Conservation (phyloP, 169 alveolate genomes). For the Theileria sp. region DNA sequence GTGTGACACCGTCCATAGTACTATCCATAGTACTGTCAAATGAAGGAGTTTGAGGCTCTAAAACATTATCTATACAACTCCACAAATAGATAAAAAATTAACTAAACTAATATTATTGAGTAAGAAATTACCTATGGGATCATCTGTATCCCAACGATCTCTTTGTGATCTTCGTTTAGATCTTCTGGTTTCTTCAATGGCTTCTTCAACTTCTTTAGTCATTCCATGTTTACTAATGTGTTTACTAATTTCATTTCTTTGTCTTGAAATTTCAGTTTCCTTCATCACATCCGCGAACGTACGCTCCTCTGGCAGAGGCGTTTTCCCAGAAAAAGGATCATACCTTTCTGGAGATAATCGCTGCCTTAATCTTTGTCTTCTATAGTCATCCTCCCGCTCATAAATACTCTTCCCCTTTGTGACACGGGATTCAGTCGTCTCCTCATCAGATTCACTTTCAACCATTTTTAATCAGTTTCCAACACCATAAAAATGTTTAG, state of each 20-base stretch:
- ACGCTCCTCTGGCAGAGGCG: constrained; percentile 72
- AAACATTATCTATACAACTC: neutral
- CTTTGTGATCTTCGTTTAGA: constrained; percentile 13
- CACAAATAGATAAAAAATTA: too few species aligned
- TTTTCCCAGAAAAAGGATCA: constrained; percentile 78
- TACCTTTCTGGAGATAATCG: constrained; percentile 81
- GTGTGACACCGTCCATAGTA: constrained; percentile 42
- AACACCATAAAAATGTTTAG: neutral
- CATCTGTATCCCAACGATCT: constrained; percentile 10
- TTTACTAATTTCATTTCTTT: constrained; percentile 27
- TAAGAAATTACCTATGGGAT: neutral
- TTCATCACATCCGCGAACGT: constrained; percentile 69
- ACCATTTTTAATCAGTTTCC: neutral
- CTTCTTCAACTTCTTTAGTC: constrained; percentile 8
- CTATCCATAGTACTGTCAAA: constrained; percentile 36
- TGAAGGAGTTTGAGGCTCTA: constrained; percentile 53
- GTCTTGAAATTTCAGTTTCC: constrained; percentile 47
- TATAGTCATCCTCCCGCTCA: constrained; percentile 68
- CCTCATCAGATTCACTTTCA: neutral
- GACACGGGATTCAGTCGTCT: neutral
- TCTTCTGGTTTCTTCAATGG: neutral
- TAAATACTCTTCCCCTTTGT: constrained; percentile 61
- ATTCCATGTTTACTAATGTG: constrained; percentile 25
- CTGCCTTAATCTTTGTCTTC: constrained; percentile 62
- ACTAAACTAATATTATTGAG: too few species aligned